A percentile compares a stretch with the other conserved stretches of the same genome.
Conservation (phyloP, 345 rosid genomes). For the Mercurialis annua region DNA sequence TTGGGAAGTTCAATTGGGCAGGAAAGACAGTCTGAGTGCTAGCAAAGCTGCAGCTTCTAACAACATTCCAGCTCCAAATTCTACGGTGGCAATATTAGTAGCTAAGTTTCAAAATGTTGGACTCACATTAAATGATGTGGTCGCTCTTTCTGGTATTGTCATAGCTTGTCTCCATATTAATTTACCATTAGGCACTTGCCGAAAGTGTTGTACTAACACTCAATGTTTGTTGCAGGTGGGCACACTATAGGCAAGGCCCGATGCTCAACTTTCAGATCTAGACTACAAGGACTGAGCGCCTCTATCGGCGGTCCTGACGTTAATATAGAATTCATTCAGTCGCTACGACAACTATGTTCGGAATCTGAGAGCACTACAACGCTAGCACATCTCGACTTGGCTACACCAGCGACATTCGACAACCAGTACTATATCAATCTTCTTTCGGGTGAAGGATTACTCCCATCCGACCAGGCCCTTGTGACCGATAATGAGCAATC, state of each 20-base stretch:
- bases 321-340: constrained; percentile 55
- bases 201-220: too few species aligned
- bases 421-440: constrained; percentile 79
- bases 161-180: too few species aligned
- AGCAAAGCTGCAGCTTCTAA: constrained; percentile 60
- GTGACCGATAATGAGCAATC: constrained; percentile 46
- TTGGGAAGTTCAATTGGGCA: constrained; percentile 84
- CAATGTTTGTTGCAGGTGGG: constrained; percentile 42
- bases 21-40: constrained; percentile 61
- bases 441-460: constrained; percentile 71
- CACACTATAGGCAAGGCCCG: constrained; percentile 81
- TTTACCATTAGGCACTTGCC: too few species aligned
- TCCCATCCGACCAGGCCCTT: constrained; percentile 71
- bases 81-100: constrained; percentile 48
- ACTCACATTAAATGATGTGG: constrained; percentile 61
- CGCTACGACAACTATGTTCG: constrained; percentile 61
- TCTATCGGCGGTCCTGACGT: constrained; percentile 37
- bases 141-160: constrained; percentile 62
- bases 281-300: constrained; percentile 37
- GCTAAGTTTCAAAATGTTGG: constrained; percentile 71
- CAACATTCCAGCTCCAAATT: constrained; percentile 71
- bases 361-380: constrained; percentile 21
- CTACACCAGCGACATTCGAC: constrained; percentile 72
- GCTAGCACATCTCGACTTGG: constrained; percentile 62
- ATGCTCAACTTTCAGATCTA: constrained; percentile 60